phyloP scores from a whole-genome alignment of 805 yeast species.

The Tetrapisispora phaffii region DNA sequence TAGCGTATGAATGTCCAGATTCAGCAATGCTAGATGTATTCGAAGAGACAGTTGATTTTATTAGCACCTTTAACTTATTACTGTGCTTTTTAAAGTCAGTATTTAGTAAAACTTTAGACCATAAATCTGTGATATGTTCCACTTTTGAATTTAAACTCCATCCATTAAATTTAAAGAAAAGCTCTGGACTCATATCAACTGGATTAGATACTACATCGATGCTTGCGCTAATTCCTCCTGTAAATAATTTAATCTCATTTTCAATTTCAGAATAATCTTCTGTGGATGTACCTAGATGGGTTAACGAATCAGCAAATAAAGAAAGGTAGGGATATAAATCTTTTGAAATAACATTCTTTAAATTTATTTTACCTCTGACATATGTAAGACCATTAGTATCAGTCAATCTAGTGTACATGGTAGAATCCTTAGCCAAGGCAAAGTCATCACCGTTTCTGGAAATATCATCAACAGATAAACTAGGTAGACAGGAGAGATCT shows the following conservation, averaged over 20 bases:
- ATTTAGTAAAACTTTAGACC: constrained; percentile 56
- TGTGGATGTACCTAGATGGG: constrained; percentile 72
- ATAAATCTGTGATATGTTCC: constrained; percentile 48
- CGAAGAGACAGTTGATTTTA: constrained; percentile 66
- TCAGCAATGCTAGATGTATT: constrained; percentile 74
- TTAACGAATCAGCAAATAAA: constrained; percentile 66
- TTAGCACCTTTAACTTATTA: constrained; percentile 61
- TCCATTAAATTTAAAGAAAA: constrained; percentile 54
- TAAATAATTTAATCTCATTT: constrained; percentile 66
- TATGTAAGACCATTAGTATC: constrained; percentile 79
- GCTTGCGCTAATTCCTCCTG: constrained; percentile 76
- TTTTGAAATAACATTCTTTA: constrained; percentile 45
- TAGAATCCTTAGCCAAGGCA: constrained; percentile 29
- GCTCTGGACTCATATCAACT: constrained; percentile 37
- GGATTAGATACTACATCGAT: constrained; percentile 50
- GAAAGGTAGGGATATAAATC: constrained; percentile 63
- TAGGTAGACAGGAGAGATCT: constrained; percentile 72
- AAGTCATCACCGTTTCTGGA: constrained; percentile 40
- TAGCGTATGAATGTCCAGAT: constrained; percentile 79
- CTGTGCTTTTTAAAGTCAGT: constrained; percentile 56
- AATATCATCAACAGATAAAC: constrained; percentile 66
- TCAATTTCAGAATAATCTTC: constrained; percentile 74
- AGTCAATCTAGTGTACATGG: constrained; percentile 40
- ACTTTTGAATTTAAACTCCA: constrained; percentile 60
- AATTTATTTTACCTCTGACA: constrained; percentile 52